phyloP scores from a whole-genome alignment of 2,329 filamentous ascomycete genomes.

The Aspergillus sp. region DNA sequence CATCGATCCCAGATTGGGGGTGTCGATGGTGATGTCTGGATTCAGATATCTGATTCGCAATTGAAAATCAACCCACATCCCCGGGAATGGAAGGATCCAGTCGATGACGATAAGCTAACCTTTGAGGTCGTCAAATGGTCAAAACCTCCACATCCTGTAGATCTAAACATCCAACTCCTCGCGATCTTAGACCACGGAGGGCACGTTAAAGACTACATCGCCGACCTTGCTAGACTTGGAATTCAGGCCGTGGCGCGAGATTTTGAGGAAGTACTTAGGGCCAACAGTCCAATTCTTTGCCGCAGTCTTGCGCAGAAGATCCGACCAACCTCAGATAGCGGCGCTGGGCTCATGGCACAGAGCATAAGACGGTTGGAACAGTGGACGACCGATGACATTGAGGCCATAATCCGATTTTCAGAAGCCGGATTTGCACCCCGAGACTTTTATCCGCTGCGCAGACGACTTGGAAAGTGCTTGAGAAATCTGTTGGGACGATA shows the following conservation, averaged over 20 bases:
- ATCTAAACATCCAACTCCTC: constrained; percentile 56
- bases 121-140: constrained; percentile 58
- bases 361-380: constrained; percentile 32
- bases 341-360: constrained; percentile 16
- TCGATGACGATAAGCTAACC: constrained; percentile 49
- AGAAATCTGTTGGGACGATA: constrained; percentile 41
- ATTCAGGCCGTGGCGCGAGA: constrained; percentile 35
- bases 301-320: constrained; percentile 38
- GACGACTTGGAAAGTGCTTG: constrained; percentile 41
- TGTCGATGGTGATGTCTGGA: constrained; percentile 46
- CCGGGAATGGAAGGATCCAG: constrained; percentile 28
- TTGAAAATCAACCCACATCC: constrained; percentile 54
- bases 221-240: constrained; percentile 41
- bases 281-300: constrained; percentile 33
- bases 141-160: constrained; percentile 41
- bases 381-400: constrained; percentile 35
- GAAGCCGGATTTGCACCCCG: constrained; percentile 50
- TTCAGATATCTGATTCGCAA: constrained; percentile 58
- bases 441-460: constrained; percentile 42
- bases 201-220: constrained; percentile 43
- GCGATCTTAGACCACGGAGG: constrained; percentile 56
- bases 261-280: constrained; percentile 38
- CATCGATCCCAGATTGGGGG: constrained; percentile 27
- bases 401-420: constrained; percentile 38
- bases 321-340: constrained; percentile 27